Evolutionary conservation across 1,284 basidiomycete genomes (phyloP), one percentile per base, ranked within the genome.

Genomic region (Stygiomarasmius scandens): DNA sequence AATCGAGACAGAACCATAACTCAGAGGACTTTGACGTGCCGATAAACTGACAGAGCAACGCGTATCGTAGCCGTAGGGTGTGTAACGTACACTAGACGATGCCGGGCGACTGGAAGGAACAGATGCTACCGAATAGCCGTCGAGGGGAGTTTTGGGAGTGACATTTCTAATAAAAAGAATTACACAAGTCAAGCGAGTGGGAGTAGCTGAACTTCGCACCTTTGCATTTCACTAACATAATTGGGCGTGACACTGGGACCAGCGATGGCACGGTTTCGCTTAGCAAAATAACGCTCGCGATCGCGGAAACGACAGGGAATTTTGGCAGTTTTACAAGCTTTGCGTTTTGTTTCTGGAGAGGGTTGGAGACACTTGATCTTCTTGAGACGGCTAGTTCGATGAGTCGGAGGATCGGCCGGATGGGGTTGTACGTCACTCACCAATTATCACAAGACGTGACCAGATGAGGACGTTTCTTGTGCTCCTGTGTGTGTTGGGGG

Each of bases 371-470:
- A 92, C 69, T 92, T 92, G n/a, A 92, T 89, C 74, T 92, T 92
- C 77, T 92, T 92, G 63, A 90, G 72, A 67, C 90, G 90, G 72
- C 90, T 92, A 64, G 61, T 62, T 56, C 47, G 63, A 61, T 62
- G 57, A 58, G 43, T 59, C 50, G 41, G 45, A 44, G 58, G 59
- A 48, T 29, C 27, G 24, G 43, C 47, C 51, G n/a, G n/a, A 2
- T 29, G 4, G 54, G 47, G 38, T 19, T 49, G 25, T 38, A 46
- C 53, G 47, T 32, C 34, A 74, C 80, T 54, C 66, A 90, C 90
- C 90, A 92, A 67, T 89, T 89, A 73, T 92, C 90, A 75, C 90
- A 92, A 60, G 90, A 91, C 22, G 90, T 92, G 60, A 92, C 90
- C 10, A 92, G 85, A 60, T 90, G 83, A 27, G 90, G 89, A 52